phyloP scores from a whole-genome alignment of 441 rosid species.

The Populus hybrid region DNA sequence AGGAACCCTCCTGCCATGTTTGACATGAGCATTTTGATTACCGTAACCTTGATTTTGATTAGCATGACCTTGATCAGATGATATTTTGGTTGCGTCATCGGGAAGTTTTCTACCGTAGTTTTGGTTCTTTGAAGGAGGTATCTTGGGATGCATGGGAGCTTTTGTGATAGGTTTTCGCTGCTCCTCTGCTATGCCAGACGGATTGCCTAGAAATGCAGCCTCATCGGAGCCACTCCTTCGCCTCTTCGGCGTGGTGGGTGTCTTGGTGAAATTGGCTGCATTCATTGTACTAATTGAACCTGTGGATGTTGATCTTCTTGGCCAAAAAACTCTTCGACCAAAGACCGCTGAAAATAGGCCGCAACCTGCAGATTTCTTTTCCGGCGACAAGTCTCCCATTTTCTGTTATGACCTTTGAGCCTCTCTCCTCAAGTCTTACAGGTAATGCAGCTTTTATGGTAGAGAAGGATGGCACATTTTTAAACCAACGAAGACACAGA shows the following conservation, averaged over 20 bases:
- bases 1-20: constrained; percentile 44
- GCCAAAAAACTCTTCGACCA: constrained; percentile 56
- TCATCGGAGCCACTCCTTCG: constrained; percentile 54
- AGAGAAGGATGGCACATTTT: neutral
- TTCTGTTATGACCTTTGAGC: neutral
- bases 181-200: constrained; percentile 9
- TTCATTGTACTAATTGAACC: constrained; percentile 30
- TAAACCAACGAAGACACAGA: constrained; percentile 1
- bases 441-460: neutral
- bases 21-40: constrained; percentile 24
- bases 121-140: constrained; percentile 19
- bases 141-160: constrained; percentile 33
- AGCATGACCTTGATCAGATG: neutral
- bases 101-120: constrained; percentile 14
- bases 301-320: constrained; percentile 48
- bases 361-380: constrained; percentile 56
- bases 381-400: constrained; percentile 44
- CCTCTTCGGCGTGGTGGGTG: constrained; percentile 40
- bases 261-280: constrained; percentile 29
- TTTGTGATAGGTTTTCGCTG: constrained; percentile 28
- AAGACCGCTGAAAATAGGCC: constrained; percentile 65
- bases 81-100: constrained; percentile 17
- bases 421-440: neutral
- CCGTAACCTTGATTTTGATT: neutral
- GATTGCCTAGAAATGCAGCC: constrained; percentile 22